Percentiles rank a stretch among this genome's conserved stretches.
Conservation (phyloP, 2,329 filamentous ascomycete species). For the Hypoxylon sp. region DNA sequence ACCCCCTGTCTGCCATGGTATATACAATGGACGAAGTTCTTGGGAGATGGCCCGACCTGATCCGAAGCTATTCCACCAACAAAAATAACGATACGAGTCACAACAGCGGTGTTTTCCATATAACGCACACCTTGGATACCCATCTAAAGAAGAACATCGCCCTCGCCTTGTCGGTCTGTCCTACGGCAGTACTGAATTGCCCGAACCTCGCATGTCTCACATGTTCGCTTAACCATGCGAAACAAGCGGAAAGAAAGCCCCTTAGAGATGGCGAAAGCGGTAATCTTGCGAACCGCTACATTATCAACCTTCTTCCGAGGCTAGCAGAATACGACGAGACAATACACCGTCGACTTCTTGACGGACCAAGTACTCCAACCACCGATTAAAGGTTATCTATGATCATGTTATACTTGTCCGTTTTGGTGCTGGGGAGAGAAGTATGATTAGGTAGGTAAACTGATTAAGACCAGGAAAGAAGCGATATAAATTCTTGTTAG, state of each 20-base stretch:
- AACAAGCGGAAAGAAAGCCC: not conserved
- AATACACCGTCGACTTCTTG: not conserved
- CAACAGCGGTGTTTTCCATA: not conserved
- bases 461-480: not conserved
- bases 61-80: not conserved
- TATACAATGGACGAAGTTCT: conserved; percentile 14
- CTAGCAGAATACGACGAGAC: not conserved
- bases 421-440: too few species aligned
- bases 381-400: not conserved
- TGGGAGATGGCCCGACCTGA: conserved; percentile 6
- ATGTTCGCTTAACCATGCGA: conserved; percentile 1
- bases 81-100: not conserved
- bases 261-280: conserved; percentile 2
- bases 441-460: not conserved
- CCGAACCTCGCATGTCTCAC: not conserved
- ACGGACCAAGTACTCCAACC: not conserved
- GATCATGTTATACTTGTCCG: too few species aligned
- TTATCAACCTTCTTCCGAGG: conserved; percentile 9
- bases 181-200: conserved; percentile 1
- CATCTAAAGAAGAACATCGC: conserved; percentile 9
- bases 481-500: too few species aligned
- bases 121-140: conserved; percentile 4
- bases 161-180: conserved; percentile 7
- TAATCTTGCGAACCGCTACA: not conserved
- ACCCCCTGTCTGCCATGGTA: not conserved